Evolutionary conservation across 352 stramenopile species (phyloP), one percentile per base, ranked within the genome.

Genomic region (Stephanocyclus meneghinianus): DNA sequence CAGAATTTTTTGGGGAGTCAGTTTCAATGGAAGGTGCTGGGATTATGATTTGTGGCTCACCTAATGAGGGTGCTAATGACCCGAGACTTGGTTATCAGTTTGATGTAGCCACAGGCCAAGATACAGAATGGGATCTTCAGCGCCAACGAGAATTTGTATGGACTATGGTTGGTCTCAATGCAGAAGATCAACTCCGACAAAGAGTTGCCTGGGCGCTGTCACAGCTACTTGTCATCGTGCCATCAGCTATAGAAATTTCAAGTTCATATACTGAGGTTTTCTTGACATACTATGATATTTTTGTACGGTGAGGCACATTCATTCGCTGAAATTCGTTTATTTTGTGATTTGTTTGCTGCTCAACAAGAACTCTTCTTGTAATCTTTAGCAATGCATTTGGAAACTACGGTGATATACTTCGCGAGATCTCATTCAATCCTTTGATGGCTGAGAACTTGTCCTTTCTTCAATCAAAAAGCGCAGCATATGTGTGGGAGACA

Each of bases 201-300:
- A 57, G 87, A 59, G 75, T 94, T 53, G 90, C 90, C 6, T 95
- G 86, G 84, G 88, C 90, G 2, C 74, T 95, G 2, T 77, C 85
- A n/a, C 87, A 92, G 57, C 66, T 92, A 26, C 71, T 90, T 59
- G 80, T 86, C 29, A 59, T 87, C 16, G 74, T 57, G 9, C 68
- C 44, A 26, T 51, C 75, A 32, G 65, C 56, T 7, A 76, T 87
- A 37, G 50, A 21, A 30, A 64, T 76, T 48, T 13, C 62, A 48
- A 48, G 44, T 32, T 70, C 45, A 68, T 69, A 88, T 48, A 89
- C 74, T 60, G 88, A 94, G 74, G 63, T 79, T 0, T 93, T 87
- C 48, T 48, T 88, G 6, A 75, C 51, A n/a, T 94, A 92, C 59
- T 93, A 93, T 76, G 90, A 94, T 69, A 93, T 93, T 51, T 93